A percentile compares a stretch with the other conserved stretches of the same genome.
Evolutionary conservation across 305 asterid species (phyloP).

Genomic region (Galium porrigens): DNA sequence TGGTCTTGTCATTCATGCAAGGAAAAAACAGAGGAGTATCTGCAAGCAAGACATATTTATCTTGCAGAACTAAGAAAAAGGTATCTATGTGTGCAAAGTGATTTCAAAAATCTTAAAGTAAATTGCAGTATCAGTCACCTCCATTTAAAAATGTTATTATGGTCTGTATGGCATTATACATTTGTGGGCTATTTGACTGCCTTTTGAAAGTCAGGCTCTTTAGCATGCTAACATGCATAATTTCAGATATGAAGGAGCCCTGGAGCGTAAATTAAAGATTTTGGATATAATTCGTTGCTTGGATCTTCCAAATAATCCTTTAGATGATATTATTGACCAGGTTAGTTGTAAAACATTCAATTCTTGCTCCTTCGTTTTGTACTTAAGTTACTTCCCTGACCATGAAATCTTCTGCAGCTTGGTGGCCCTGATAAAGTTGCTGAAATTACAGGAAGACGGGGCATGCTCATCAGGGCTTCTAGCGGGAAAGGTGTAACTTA

Average conservation of each 20-base stretch:
- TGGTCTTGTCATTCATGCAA: slow-evolving; percentile 88
- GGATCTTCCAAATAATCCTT: slow-evolving; percentile 96
- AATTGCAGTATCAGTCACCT: neutral
- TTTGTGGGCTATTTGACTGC: neutral
- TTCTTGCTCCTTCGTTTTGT: neutral
- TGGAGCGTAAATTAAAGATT: slow-evolving; percentile 51
- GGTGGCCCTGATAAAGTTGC: slow-evolving; percentile 96
- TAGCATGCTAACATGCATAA: slow-evolving; percentile 9
- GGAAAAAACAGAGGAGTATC: slow-evolving; percentile 78
- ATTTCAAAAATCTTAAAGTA: neutral
- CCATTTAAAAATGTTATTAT: slow-evolving; percentile 1
- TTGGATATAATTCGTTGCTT: slow-evolving; percentile 66
- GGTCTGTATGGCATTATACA: neutral
- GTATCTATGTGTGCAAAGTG: slow-evolving; percentile 25
- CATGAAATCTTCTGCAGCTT: slow-evolving; percentile 42
- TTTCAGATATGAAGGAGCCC: slow-evolving; percentile 71
- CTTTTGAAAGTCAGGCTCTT: neutral
- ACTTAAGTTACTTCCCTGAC: slow-evolving; percentile 14
- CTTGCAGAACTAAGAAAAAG: slow-evolving; percentile 56
- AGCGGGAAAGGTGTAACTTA: slow-evolving; percentile 90
- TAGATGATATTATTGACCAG: slow-evolving; percentile 97
- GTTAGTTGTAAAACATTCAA: slow-evolving; percentile 21
- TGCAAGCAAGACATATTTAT: slow-evolving; percentile 60
- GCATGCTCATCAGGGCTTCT: slow-evolving; percentile 87
- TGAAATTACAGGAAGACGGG: slow-evolving; percentile 92